Base-by-base conservation (phyloP, 305 asterid genomes). In the Fraxinus velutina region DNA sequence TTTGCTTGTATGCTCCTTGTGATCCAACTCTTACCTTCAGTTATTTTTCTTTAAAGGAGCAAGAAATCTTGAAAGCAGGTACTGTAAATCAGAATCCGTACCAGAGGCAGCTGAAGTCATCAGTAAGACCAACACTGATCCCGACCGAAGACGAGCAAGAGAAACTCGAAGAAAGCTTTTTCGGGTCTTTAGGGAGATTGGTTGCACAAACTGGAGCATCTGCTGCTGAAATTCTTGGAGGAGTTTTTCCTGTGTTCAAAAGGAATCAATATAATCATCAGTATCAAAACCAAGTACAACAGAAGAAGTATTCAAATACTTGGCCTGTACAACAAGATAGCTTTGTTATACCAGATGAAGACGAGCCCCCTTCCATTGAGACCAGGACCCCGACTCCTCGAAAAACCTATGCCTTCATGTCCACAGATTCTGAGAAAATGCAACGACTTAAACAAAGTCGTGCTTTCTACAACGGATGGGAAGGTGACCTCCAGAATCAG, bases 351-450 rank as follows among this genome's bases (percentile, higher is more conserved):
- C 94, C 93, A 3, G 93, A 92, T 22, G 97, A 89, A 64, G 99
- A 94, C 15, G 97, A 91, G 79, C 95, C 95, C 4, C 95, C 99
- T 36, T 78, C 94, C 12, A 68, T 93, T 6, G 99, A 96, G 37
- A 57, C 92, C 37, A 83, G 93, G 22, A 89, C 97, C 9, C 98
- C 97, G 1, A 94, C 99, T 81, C 98, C 99, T 36, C 89, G 85
- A 66, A 96, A 96, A 85, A 94, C 96, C 0, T 96, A 96, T n/a
- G 97, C 98, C 2, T 96, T 96, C 90, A 94, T 94, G 99, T 73
- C 94, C 24, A 85, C 93, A 66, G 98, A 93, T 86, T 83, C 93
- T 0, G 98, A 96, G 81, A 96, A 93, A 83, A 94, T 94, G 94
- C 98, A 92, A 76, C 95, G 91, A 91, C 96, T 96, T 60, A 81